Evolutionary conservation across 345 rosid species (phyloP), one percentile per base, ranked within the genome.

Genomic region (Brassica nigra): DNA sequence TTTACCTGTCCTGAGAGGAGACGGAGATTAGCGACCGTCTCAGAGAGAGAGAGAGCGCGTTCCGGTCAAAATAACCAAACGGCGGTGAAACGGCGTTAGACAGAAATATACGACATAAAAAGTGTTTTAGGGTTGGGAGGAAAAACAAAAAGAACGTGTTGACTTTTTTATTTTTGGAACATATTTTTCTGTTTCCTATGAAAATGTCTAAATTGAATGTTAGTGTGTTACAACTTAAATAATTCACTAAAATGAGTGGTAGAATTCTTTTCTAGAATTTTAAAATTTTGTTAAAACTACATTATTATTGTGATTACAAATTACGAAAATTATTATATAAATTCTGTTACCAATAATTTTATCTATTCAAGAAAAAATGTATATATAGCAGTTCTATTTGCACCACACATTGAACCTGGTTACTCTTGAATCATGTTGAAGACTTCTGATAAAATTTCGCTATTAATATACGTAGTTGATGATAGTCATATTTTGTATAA

Each of bases 1-100:
- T 42, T 77, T 71, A 78, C 81, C 12, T 27, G 12, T 20, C 23
- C 23, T 10, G 57, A n/a, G 58, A 63, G 52, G 54, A 36, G 63
- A 68, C 62, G 1, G 70, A 14, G 70, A 31, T 23, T 8, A 14
- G 62, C 10, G 62, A 61, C 49, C 49, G 62, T 58, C 39, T 16
- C 59, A 11, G 55, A 20, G 23, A 23, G 36, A 16, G 14, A 47
- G 31, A 34, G 72, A 27, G 54, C 7, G 23, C 23, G 36, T 55
- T 7, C 9, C 16, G 42, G 16, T 8, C 36, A 29, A 61, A 67
- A 11, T 61, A 28, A 28, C 10, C 4, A n/a, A 37, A 65, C 77
- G 77, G 70, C 52, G 63, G 49, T 37, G 70, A 18, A 9, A 16
- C 49, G 49, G 49, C 29, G 49, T 16, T 34, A 33, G 11, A 4